Base-by-base conservation (phyloP, 257 asterid genomes). In the Salvia splendens region DNA sequence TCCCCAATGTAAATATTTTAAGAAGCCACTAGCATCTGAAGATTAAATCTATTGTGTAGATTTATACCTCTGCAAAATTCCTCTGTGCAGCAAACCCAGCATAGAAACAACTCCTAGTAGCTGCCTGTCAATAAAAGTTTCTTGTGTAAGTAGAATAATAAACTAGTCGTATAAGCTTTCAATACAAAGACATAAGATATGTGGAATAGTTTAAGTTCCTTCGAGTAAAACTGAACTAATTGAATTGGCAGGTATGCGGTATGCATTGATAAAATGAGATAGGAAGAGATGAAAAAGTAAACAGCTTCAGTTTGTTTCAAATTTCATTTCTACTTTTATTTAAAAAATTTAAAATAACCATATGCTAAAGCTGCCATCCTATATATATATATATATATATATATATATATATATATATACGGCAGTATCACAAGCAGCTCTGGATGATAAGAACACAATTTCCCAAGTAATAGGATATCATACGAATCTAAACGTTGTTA, bases 61-160 rank as follows among this genome's bases (percentile, higher is more conserved):
- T 42, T 42, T 61, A 62, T 75, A 88, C 99, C 95, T 93, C 99
- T 0, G 99, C 99, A 55, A 93, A 93, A 65, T 93, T 93, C 83
- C 97, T 90, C 85, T 82, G 97, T 73, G 96, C 99, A 49, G 99
- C 99, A 82, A 93, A 93, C 43, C 99, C 99, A 58, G 99, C 99
- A 82, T 79, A 86, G 80, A 93, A 93, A 79, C 99, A 93, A 80
- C 99, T 93, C 79, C 95, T 84, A 2, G 99, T 93, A 70, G 99
- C 86, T 41, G 99, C 96, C 99, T 93, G 87, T 77, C 72, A 72
- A 56, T 14, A 70, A 68, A 41, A 68, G 15, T 43, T 70, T 70
- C 68, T 69, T 8, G 9, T 64, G 69, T 75, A 49, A 72, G 71
- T 48, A 51, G 69, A 50, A 61, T 24, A 67, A 63, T 5, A 20